These are phyloP conservation scores for Remersonia thermophila DNA, from an alignment of 2,329 filamentous ascomycete genomes.

Conservation along the genomic window DNA sequence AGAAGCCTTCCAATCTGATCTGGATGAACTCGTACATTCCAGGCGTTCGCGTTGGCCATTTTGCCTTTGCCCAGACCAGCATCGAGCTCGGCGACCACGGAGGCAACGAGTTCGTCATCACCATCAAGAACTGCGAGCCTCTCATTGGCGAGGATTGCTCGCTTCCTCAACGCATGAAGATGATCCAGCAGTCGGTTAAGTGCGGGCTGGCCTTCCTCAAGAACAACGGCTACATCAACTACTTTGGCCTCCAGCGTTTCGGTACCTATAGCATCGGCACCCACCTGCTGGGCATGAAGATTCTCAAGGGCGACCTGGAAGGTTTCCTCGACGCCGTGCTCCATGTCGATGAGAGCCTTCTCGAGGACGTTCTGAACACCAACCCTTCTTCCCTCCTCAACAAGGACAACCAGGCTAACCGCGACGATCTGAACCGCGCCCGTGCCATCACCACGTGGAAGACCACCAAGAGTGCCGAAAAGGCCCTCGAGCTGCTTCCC, in stretches of 20 bases:
- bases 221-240: slow-evolving; percentile 82
- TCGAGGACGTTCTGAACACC: slow-evolving; percentile 38
- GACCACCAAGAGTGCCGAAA: slow-evolving; percentile 42
- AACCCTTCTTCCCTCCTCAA: slow-evolving; percentile 12
- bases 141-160: slow-evolving; percentile 27
- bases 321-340: slow-evolving; percentile 70
- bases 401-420: slow-evolving; percentile 35
- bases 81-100: slow-evolving; percentile 72
- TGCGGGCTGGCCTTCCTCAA: slow-evolving; percentile 54
- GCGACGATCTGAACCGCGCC: slow-evolving; percentile 70
- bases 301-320: slow-evolving; percentile 70
- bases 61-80: slow-evolving; percentile 57
- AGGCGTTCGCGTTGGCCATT: slow-evolving; percentile 64
- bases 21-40: slow-evolving; percentile 50
- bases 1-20: slow-evolving; percentile 46
- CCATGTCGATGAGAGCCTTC: slow-evolving; percentile 52
- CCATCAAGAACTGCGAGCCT: slow-evolving; percentile 72
- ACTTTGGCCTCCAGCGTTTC: slow-evolving; percentile 95
- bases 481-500: slow-evolving; percentile 59
- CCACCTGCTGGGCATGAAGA: slow-evolving; percentile 70
- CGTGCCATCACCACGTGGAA: slow-evolving; percentile 66
- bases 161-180: slow-evolving; percentile 34
- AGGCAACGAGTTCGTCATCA: slow-evolving; percentile 90
- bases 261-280: slow-evolving; percentile 80
- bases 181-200: slow-evolving; percentile 37